Base-by-base conservation (phyloP, 495 filamentous ascomycete species). In the Neurospora sp. region DNA sequence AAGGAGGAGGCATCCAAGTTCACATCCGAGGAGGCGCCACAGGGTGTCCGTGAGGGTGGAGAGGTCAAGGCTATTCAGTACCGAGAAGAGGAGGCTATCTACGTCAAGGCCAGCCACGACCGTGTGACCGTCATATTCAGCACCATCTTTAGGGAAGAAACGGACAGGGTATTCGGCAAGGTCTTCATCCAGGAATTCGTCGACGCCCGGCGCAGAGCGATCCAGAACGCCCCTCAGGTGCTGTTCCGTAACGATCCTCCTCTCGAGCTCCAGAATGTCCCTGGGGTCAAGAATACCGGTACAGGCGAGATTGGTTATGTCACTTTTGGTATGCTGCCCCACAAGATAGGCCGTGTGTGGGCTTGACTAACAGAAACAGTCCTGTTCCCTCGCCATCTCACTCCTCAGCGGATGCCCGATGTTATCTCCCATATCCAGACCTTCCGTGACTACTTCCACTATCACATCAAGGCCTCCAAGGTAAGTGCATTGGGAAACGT, bases 401-500 rank as follows among this genome's bases (percentile, higher is more conserved):
- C 94, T 5, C 89, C 88, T 4, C 94, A 97, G 82, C 88, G 93
- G 77, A 90, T 96, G 82, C 91, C 93, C 68, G 95, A 98, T 73
- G 95, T 93, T 80, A 98, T 99, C 77, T 97, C 94, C 44, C 96
- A 99, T 78, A 97, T 99, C 76, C 96, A 99, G 83, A 99, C 95
- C 20, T 99, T 99, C 92, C 92, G 96, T 73, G 96, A 98, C 78
- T 98, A 99, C 81, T 99, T 99, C 87, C 96, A 99, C 81, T 99
- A 99, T 81, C 96, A 99, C 83, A 99, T 99, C 85, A 99, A 99
- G 83, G 96, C 96, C 38, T 97, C 95, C 68, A 98, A 80, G 77
- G 77, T 77, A 48, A 20, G 72, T 71, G 27, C 31, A 14, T 70
- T 39, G 39, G 39, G 70, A 20, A 22, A 31, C 2, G 11, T 61